Base-by-base conservation (phyloP, 2,329 filamentous ascomycete species). In the Hypoxylon sp. region DNA sequence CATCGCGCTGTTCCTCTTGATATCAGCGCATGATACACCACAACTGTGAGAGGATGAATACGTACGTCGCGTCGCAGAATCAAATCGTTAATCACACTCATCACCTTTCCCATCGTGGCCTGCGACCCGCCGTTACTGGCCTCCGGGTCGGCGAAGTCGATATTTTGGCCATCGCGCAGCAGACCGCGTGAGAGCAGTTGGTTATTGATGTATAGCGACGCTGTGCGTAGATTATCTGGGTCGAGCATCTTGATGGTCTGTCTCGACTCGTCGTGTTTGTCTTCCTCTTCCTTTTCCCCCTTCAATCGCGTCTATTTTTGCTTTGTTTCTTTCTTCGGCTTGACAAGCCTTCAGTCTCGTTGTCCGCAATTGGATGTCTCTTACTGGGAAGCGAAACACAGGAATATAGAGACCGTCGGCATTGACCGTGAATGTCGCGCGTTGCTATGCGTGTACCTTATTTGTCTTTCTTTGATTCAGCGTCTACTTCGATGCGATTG, bases 71-170 rank as follows among this genome's bases (percentile, higher is more conserved):
- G 86, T 65, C 93, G 86, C 58, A 97, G 74, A 57, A 99, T 91
- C 67, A 99, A 77, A 72, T 99, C 95, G 75, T 99, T 97, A 45
- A 99, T 87, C 20, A 99, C 83, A 71, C 94, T 90, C 77, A 99
- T 97, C 67, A 98, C 88, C 65, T 87, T 86, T 17, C 90, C 89
- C 87, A 95, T 94, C 15, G 90, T 90, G 47, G 83, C 84, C 20
- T 74, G 72, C 37, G 81, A 83, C 31, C 85, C 81, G 15, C 84
- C 85, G 15, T 82, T 82, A 62, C 88, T 84, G 57, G 81, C 83
- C 62, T 85, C 85, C 7, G 90, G 88, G 61, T 86, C 80, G 58
- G 90, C 87, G 73, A 99, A 99, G 74, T 97, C 88, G 75, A 99
- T 90, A 37, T 78, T 80, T 68, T 89, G 85, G 65, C 89, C 86